Conservation (phyloP, 495 filamentous ascomycete genomes). For the Parathielavia appendiculata region DNA sequence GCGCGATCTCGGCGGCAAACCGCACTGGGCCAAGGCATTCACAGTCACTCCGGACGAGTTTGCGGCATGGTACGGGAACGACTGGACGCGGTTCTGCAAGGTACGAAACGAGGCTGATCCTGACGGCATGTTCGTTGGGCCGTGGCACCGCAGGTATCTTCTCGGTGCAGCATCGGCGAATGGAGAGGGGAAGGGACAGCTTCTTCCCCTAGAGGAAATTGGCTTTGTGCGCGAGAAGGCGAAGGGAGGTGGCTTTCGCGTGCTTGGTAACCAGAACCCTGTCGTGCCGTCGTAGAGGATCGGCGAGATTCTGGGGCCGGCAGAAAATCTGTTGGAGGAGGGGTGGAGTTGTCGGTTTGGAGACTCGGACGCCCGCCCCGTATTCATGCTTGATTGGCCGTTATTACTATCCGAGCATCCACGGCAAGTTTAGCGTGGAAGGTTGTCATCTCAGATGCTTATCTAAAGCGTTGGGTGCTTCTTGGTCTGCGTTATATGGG, state of each 20-base stretch:
- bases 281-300: conserved; percentile 22
- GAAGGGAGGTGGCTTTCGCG: conserved; percentile 26
- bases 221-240: conserved; percentile 26
- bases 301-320: conserved; percentile 1
- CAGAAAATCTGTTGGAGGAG: neutral
- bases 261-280: conserved; percentile 25
- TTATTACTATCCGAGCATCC: neutral
- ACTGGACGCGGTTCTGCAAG: conserved; percentile 59
- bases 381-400: neutral
- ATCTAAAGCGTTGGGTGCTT: no score
- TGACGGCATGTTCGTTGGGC: conserved; percentile 84
- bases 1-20: conserved; percentile 80
- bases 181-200: neutral
- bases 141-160: conserved; percentile 78
- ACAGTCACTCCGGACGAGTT: conserved; percentile 54
- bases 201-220: conserved; percentile 39
- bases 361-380: neutral
- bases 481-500: no score
- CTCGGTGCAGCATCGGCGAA: conserved; percentile 47
- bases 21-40: conserved; percentile 99
- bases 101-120: conserved; percentile 74
- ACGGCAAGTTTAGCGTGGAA: no score
- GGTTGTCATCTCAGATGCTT: no score
- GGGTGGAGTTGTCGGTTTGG: neutral
- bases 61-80: conserved; percentile 46